Conservation (phyloP, 805 yeast species). For the Ogataea polymorpha region DNA sequence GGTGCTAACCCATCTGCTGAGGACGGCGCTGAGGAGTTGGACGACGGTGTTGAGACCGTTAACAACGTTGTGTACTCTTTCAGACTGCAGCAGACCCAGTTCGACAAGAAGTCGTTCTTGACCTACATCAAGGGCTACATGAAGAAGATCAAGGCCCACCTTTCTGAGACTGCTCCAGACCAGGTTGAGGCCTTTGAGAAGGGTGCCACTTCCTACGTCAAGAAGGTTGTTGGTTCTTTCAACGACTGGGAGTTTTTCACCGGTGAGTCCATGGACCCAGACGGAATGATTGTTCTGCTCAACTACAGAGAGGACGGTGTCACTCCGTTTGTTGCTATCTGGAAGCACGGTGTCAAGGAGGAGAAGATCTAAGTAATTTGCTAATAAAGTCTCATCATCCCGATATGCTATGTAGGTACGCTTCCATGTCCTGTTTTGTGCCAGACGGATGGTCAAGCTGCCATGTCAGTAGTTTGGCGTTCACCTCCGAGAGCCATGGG, state of each 20-base stretch:
- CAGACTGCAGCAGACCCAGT: conserved; percentile 93
- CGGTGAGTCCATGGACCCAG: conserved; percentile 99
- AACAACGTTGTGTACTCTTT: conserved; percentile 98
- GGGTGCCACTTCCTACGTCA: conserved; percentile 95
- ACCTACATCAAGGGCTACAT: conserved; percentile 98
- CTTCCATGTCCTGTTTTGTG: conserved; percentile 52
- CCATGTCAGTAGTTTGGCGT: conserved; percentile 60
- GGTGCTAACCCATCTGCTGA: conserved; percentile 99
- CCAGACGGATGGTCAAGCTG: conserved; percentile 72
- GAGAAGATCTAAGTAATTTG: conserved; percentile 71
- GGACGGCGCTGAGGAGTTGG: conserved; percentile 79
- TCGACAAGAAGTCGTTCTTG: conserved; percentile 97
- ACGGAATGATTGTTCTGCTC: conserved; percentile 94
- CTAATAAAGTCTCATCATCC: conserved; percentile 2
- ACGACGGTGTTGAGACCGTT: conserved; percentile 84
- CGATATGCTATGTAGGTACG: conserved; percentile 29
- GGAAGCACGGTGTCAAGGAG: conserved; percentile 96
- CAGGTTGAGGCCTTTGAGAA: conserved; percentile 86
- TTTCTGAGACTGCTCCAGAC: conserved; percentile 88
- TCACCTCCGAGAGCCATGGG: conserved; percentile 71
- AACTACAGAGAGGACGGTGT: conserved; percentile 99
- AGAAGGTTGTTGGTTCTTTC: conserved; percentile 93
- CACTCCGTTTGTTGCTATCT: conserved; percentile 95
- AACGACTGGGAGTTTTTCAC: conserved; percentile 99
- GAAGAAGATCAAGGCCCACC: conserved; percentile 90